A percentile compares a stretch with the other conserved stretches of the same genome.
These are phyloP conservation scores for Vanrija humicola DNA, from an alignment of 1,284 basidiomycete genomes.

Conservation along the genomic window DNA sequence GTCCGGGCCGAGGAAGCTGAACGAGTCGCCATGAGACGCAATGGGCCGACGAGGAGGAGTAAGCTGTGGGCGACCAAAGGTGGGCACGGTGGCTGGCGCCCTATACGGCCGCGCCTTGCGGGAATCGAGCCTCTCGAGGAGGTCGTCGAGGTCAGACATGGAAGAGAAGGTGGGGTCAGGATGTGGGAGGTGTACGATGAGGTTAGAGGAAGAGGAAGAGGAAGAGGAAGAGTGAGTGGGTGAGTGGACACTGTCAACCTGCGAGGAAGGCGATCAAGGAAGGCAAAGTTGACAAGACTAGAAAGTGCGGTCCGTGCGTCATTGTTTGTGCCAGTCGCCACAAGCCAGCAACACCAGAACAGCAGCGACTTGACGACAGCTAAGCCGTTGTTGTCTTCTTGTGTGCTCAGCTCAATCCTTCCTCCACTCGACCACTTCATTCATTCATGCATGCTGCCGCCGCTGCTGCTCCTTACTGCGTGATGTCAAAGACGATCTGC, in stretches of 20 bases:
- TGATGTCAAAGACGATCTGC: constrained; percentile 21
- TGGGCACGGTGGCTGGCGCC: too few relatives aligned
- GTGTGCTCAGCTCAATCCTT: not conserved
- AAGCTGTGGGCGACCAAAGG: too few relatives aligned
- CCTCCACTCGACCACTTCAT: not conserved
- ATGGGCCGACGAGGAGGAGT: too few relatives aligned
- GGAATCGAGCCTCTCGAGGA: too few relatives aligned
- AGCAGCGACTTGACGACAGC: too few relatives aligned
- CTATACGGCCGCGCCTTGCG: too few relatives aligned
- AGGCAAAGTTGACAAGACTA: not conserved
- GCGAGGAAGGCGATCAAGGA: not conserved
- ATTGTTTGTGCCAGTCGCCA: not conserved
- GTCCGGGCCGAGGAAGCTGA: too few relatives aligned
- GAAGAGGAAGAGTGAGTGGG: not conserved
- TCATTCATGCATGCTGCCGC: not conserved
- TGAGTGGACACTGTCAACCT: not conserved
- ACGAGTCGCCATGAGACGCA: too few relatives aligned
- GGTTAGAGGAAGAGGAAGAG: not conserved
- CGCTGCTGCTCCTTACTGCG: not conserved
- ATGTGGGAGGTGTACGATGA: too few relatives aligned
- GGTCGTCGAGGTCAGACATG: too few relatives aligned
- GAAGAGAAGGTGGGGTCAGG: too few relatives aligned
- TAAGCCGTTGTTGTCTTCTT: not conserved
- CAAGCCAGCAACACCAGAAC: too few relatives aligned
- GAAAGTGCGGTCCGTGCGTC: not conserved